These are phyloP conservation scores for Termitomyces sp. DNA, from an alignment of 768 basidiomycete species.

Conservation along the genomic window DNA sequence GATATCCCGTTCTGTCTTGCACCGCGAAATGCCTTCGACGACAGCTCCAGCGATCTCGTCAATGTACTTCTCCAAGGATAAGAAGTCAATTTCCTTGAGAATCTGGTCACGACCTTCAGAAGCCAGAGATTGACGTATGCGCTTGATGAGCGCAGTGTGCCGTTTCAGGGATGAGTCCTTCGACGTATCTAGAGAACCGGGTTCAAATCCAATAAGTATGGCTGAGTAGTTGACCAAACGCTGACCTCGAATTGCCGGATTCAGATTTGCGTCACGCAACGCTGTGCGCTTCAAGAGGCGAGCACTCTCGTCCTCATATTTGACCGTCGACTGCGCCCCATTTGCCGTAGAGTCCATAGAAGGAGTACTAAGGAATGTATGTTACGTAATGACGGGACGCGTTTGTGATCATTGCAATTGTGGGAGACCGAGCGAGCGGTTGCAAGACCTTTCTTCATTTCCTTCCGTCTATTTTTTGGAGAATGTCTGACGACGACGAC, in stretches of 20 bases:
- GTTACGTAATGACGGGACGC: constrained; percentile 15
- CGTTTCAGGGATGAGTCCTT: constrained; percentile 95
- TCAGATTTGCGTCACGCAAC: constrained; percentile 56
- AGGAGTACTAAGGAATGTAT: background rate
- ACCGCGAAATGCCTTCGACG: constrained; percentile 79
- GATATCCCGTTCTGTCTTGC: constrained; percentile 91
- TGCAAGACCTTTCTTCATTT: background rate
- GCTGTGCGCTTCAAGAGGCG: constrained; percentile 56
- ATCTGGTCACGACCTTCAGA: constrained; percentile 81
- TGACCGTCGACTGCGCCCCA: constrained; percentile 23
- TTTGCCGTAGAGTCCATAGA: constrained; percentile 30
- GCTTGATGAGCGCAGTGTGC: constrained; percentile 94
- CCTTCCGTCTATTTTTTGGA: constrained; percentile 2
- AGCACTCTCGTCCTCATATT: constrained; percentile 41
- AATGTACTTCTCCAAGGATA: constrained; percentile 93
- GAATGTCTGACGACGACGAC: constrained; percentile 65
- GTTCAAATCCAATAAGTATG: background rate
- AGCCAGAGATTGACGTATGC: constrained; percentile 83
- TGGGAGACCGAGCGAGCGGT: background rate
- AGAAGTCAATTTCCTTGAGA: constrained; percentile 86
- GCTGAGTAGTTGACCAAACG: constrained; percentile 4
- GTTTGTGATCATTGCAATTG: background rate
- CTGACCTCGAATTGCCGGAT: constrained; percentile 47
- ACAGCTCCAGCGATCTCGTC: constrained; percentile 90
- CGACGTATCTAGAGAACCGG: constrained; percentile 47